These are phyloP conservation scores for Protoeuglena noctilucae DNA, from an alignment of 139 green algal species.

Conservation along the genomic window DNA sequence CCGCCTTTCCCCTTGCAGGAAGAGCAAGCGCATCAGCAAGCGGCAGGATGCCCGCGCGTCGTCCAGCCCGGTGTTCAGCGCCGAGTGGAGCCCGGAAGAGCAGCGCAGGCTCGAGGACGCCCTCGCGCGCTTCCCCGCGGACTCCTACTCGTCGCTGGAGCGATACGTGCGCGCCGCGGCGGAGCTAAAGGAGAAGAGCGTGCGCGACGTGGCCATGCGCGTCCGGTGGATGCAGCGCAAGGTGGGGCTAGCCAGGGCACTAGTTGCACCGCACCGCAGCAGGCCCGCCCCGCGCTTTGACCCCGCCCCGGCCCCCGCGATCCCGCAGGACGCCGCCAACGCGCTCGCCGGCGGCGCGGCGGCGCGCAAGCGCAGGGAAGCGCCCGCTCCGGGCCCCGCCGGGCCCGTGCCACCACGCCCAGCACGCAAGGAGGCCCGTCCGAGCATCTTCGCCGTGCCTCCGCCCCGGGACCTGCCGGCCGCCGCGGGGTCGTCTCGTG, in stretches of 20 bases:
- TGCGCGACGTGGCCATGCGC: conserved; percentile 51
- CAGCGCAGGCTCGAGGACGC: conserved; percentile 29
- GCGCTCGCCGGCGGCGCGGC: conserved; percentile 5
- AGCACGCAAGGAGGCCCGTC: too few species aligned
- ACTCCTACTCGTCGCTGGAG: conserved; percentile 21
- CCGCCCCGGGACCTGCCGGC: too few species aligned
- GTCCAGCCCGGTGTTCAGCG: too few species aligned
- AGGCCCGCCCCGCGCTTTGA: not conserved
- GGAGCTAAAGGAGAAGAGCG: conserved; percentile 38
- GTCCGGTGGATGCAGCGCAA: conserved; percentile 36
- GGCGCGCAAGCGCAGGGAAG: not conserved
- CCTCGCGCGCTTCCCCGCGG: conserved; percentile 24
- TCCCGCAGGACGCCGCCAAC: conserved; percentile 6
- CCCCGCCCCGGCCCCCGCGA: conserved; percentile 5
- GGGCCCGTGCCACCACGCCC: too few species aligned
- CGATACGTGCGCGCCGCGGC: conserved; percentile 44
- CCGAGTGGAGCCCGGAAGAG: conserved; percentile 44
- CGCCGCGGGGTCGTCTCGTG: too few species aligned
- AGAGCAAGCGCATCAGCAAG: too few species aligned
- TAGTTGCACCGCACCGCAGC: conserved; percentile 7
- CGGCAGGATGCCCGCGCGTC: too few species aligned
- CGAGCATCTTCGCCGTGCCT: too few species aligned
- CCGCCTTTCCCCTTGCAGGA: too few species aligned
- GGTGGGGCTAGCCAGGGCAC: conserved; percentile 7
- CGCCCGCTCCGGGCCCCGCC: not conserved